phyloP scores from a whole-genome alignment of 192 early-diverging fungal genomes.

The Backusella circina region DNA sequence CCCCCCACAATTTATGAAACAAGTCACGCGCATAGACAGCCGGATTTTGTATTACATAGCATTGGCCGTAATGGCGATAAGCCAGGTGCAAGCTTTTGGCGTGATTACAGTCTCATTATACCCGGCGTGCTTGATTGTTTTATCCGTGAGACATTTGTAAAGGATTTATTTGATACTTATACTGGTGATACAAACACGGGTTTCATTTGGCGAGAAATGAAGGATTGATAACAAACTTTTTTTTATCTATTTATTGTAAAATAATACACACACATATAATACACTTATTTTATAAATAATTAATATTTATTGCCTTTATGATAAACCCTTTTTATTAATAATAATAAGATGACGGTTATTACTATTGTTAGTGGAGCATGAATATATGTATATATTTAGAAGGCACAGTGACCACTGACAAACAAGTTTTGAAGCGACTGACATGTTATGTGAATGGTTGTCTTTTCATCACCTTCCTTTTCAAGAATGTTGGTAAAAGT shows the following conservation, averaged over 20 bases:
- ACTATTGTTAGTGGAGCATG: no score
- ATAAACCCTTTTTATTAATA: no score
- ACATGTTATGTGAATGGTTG: neutral
- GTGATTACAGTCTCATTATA: slow-evolving; percentile 30
- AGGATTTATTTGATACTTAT: slow-evolving; percentile 16
- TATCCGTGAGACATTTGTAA: slow-evolving; percentile 30
- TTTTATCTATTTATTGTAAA: neutral
- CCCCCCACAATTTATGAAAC: neutral
- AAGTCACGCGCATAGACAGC: slow-evolving; percentile 17
- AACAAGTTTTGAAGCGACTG: neutral
- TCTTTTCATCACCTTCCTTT: neutral
- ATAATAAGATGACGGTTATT: no score
- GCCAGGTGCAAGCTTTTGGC: slow-evolving; percentile 27
- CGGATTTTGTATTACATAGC: slow-evolving; percentile 22
- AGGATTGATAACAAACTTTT: neutral
- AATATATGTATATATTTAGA: neutral
- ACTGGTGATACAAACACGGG: neutral
- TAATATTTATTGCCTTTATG: no score
- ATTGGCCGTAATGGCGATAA: slow-evolving; percentile 27
- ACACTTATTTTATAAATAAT: no score
- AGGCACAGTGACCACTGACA: neutral
- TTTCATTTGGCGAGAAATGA: neutral
- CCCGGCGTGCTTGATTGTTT: slow-evolving; percentile 25
- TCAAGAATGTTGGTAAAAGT: neutral
- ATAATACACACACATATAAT: no score